Base-by-base conservation (phyloP, 345 rosid species). In the Arabidopsis suecica region DNA sequence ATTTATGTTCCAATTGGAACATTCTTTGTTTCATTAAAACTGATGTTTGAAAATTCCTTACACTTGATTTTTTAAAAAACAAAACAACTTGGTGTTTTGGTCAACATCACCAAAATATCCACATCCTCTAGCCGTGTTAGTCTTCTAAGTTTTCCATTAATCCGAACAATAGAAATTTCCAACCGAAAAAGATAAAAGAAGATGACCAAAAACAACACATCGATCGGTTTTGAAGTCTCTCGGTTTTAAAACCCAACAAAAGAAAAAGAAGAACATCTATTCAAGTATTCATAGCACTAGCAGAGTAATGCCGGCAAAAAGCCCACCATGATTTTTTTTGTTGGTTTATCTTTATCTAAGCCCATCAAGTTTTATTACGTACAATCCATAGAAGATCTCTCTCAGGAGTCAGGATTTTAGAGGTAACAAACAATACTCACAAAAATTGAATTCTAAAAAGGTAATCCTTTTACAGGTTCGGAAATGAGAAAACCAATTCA, bases 1-100 rank as follows among this genome's bases (percentile, higher is more conserved):
- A 38, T 61, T 60, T 61, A 38, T 38, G 33, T 40, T 61, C 48
- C 33, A 37, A 37, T 37, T 18, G 45, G 38, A 32, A 56, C 61
- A 55, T 28, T 14, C 22, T 56, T 55, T 53, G 34, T 14, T 28
- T 25, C 36, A 53, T 25, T 53, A 25, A 53, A 23, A 5, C 34
- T 25, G 58, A 25, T 25, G 59, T 12, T 54, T 28, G 32, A 28
- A 28, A 28, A 28, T 28, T 28, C 32, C 5, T 23, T 23, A 1
- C 25, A 23, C 25, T 1, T 23, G 1, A 23, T 23, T 23, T 23
- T 23, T 23, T 20, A 0, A 20, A 20, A 20, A 20, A 20, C 22
- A 20, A 20, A 20, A 20, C 22, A 20, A 20, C 22, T 20, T 20
- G 22, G 22, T 20, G 22, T 20, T 20, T 20, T 20, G 1, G 1